Conservation (phyloP, 1,284 basidiomycete genomes). For the Phylloboletellus chloephorus region DNA sequence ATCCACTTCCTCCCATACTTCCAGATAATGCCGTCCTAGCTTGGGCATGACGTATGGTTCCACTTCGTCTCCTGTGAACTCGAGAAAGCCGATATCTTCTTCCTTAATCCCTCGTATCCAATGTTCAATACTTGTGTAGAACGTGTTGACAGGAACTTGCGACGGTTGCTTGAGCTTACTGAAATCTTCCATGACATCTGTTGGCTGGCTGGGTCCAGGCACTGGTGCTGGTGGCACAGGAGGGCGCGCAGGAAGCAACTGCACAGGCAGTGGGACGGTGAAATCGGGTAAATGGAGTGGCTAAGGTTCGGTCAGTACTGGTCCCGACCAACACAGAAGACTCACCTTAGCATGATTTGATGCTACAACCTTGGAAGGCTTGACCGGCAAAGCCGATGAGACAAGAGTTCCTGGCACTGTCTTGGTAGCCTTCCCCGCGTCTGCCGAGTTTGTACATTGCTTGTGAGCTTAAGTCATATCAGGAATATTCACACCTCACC, state of each 20-base stretch:
- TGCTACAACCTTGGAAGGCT: conserved; percentile 47
- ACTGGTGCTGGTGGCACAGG: conserved; percentile 62
- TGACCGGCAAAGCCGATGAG: conserved; percentile 37
- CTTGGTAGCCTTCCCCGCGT: conserved; percentile 51
- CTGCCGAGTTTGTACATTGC: conserved; percentile 25
- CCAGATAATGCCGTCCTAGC: conserved; percentile 83
- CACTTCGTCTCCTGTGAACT: conserved; percentile 81
- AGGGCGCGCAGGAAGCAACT: conserved; percentile 62
- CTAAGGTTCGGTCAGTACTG: conserved; percentile 28
- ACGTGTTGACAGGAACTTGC: conserved; percentile 65
- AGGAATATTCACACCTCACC: conserved; percentile 37
- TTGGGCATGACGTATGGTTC: conserved; percentile 84
- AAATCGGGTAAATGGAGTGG: conserved; percentile 51
- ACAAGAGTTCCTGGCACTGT: conserved; percentile 41
- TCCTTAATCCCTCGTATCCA: conserved; percentile 83
- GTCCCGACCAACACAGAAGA: conserved; percentile 8
- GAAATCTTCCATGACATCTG: conserved; percentile 82
- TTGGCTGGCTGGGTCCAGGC: conserved; percentile 74
- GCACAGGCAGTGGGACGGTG: conserved; percentile 41
- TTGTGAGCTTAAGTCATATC: not conserved
- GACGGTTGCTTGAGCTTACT: conserved; percentile 72
- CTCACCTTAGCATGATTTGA: conserved; percentile 50
- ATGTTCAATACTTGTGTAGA: conserved; percentile 81
- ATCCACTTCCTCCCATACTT: conserved; percentile 92
- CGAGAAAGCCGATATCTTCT: conserved; percentile 87